Evolutionary conservation across 202 grass and related monocot genomes (phyloP), one percentile per base, ranked within the genome.

Genomic region (Elaeis oleifera): DNA sequence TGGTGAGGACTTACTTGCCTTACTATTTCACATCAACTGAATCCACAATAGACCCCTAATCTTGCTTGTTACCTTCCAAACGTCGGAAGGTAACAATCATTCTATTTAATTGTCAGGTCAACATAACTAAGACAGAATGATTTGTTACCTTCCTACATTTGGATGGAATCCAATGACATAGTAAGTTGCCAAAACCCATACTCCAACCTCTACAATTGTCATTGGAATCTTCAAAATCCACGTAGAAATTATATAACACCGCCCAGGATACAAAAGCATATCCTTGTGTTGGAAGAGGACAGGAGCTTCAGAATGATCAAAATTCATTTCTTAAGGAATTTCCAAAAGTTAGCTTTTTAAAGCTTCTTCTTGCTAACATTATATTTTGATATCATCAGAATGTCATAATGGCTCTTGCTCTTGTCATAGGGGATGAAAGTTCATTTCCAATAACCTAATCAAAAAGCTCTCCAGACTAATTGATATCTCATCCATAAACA

Each of bases 271-370:
- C 71, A 97, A 91, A 53, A 85, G 82, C 68, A 92, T 82, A 77
- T 97, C 92, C 92, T 67, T 80, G 70, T 97, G 92, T 72, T 92
- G 92, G 71, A 86, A 97, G 81, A 97, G 92, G 70, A 97, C 88
- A 1, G 92, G 92, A 16, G 71, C 64, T 89, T 91, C 60, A 83
- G 71, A 64, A 89, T 79, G 18, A 81, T 85, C 84, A 97, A 20
- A 20, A 20, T 20, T 20, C 20, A 20, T 20, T 20, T 20, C 20
- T 20, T 20, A 20, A 20, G 20, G 20, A 20, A 20, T 20, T 20
- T 20, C 20, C 72, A 6, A 25, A 74, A 56, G 50, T 39, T 70
- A 17, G 78, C 71, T 51, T 80, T 69, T 0, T 74, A 39, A 19
- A 80, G 3, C 11, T 80, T 71, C 63, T 63, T 80, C 5, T 50